A percentile compares a stretch with the other conserved stretches of the same genome.
Evolutionary conservation across 2,329 filamentous ascomycete genomes (phyloP).

Genomic region (Stylonectria norvegica): DNA sequence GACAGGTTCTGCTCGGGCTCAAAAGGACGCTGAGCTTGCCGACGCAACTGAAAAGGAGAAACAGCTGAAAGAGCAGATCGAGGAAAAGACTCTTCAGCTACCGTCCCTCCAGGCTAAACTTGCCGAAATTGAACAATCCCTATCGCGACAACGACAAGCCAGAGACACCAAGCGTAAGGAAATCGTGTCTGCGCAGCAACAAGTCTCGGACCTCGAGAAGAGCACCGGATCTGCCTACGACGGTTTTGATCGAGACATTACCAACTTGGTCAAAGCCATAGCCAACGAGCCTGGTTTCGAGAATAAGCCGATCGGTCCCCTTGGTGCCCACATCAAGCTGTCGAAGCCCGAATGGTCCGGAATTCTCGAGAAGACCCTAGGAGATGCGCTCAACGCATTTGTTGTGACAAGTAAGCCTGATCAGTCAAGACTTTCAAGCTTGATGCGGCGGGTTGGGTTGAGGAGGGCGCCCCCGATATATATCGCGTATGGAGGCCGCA

Average conservation of each 20-base stretch:
- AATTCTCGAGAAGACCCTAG: conserved; percentile 75
- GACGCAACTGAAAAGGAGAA: conserved; percentile 28
- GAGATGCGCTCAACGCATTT: conserved; percentile 69
- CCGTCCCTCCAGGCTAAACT: conserved; percentile 34
- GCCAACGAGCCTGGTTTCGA: conserved; percentile 65
- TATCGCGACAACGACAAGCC: conserved; percentile 30
- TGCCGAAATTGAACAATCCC: conserved; percentile 30
- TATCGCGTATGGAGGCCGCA: conserved; percentile 35
- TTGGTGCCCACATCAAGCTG: conserved; percentile 75
- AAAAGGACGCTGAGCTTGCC: conserved; percentile 55
- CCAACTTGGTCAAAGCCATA: conserved; percentile 64
- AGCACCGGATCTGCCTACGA: conserved; percentile 56
- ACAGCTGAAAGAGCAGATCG: conserved; percentile 25
- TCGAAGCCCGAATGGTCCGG: conserved; percentile 77
- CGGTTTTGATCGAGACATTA: conserved; percentile 63
- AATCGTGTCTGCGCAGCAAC: conserved; percentile 47
- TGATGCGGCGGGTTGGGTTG: conserved; percentile 65
- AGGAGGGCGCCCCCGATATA: conserved; percentile 35
- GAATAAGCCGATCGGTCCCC: conserved; percentile 73
- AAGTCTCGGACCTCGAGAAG: conserved; percentile 49
- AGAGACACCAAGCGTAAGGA: conserved; percentile 50
- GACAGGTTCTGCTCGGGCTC: conserved; percentile 65
- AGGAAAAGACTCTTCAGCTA: conserved; percentile 27
- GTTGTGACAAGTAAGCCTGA: conserved; percentile 77
- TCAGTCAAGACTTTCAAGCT: conserved; percentile 59